Base-by-base conservation (phyloP, 1,284 basidiomycete species). In the Tylopilus orsonianus region DNA sequence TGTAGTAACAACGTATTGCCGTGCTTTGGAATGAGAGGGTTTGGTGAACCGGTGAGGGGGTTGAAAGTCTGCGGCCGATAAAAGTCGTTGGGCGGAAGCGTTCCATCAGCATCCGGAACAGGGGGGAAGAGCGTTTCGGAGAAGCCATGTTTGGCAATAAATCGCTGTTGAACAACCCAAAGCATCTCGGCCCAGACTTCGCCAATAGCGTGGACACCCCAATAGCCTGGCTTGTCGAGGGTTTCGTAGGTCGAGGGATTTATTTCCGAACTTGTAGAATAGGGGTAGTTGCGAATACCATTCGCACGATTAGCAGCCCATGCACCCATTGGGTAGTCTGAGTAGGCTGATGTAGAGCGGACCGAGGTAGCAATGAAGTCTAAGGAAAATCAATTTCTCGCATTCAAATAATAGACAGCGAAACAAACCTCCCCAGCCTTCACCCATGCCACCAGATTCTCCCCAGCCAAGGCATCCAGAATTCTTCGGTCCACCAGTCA, bases 101-200 rank as follows among this genome's bases (percentile, higher is more conserved):
- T 75, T 9, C 85, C 87, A 56, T 89, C 73, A 16, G 66, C 76
- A 27, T 73, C 58, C 1, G 85, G 79, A 18, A 68, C 67, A 14
- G 93, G 93, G 35, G 93, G 93, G 83, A 89, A 93, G 43, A 96
- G 77, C 2, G 77, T 79, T 19, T 83, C 76, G 26, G 80, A 77
- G 78, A 83, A 95, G 1, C 91, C 92, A 66, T 95, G 84, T 70
- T 89, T 87, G 67, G 74, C 73, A 59, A 95, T 87, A 35, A 96
- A 71, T 32, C 78, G 72, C 66, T 93, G 81, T 22, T 80, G 79
- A 45, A 93, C 75, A 57, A 93, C 81, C 83, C 91, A 97, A 50
- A 97, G 85, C 51, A 97, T 86, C 74, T 97, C 79, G 16, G 94
- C 94, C 94, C 94, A 97, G 50, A 97, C 94, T 71, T 95, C 93